A percentile compares a stretch with the other conserved stretches of the same genome.
phyloP scores from a whole-genome alignment of 371 early-diverging fungal genomes.

The Entomophthora muscae region DNA sequence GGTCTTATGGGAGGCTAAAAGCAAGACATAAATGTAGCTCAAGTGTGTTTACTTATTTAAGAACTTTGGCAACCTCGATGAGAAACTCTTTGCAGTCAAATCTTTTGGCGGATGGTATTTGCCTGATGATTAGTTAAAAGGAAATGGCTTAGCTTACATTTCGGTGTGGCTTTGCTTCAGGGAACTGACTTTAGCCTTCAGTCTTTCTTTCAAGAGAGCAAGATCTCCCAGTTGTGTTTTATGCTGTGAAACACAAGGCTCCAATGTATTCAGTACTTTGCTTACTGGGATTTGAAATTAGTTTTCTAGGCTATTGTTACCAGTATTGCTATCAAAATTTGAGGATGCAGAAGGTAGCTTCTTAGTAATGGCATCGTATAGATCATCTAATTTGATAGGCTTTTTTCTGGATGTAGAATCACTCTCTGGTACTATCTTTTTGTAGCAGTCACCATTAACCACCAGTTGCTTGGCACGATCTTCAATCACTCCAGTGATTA shows the following conservation, averaged over 20 bases:
- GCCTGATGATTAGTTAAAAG: not conserved
- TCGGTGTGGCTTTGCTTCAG: not conserved
- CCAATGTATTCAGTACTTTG: not conserved
- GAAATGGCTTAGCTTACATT: not conserved
- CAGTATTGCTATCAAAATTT: too few species aligned
- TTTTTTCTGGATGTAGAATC: too few species aligned
- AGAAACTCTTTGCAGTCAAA: not conserved
- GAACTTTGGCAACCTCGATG: not conserved
- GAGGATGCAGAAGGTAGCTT: too few species aligned
- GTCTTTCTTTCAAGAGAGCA: not conserved
- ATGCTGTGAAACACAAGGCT: not conserved
- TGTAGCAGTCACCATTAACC: not conserved
- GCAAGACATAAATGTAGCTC: too few species aligned
- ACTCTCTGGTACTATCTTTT: not conserved
- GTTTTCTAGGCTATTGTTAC: too few species aligned
- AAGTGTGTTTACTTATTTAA: too few species aligned
- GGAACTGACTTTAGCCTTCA: not conserved
- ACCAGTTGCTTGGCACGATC: not conserved
- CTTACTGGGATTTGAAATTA: too few species aligned
- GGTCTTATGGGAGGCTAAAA: too few species aligned
- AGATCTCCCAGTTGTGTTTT: not conserved
- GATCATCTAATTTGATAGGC: too few species aligned
- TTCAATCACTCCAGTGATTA: not conserved
- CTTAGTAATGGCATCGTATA: too few species aligned
- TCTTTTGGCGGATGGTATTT: not conserved